These are phyloP conservation scores for Bothriochloa decipiens DNA, from an alignment of 176 grass and related monocot genomes.

Conservation along the genomic window DNA sequence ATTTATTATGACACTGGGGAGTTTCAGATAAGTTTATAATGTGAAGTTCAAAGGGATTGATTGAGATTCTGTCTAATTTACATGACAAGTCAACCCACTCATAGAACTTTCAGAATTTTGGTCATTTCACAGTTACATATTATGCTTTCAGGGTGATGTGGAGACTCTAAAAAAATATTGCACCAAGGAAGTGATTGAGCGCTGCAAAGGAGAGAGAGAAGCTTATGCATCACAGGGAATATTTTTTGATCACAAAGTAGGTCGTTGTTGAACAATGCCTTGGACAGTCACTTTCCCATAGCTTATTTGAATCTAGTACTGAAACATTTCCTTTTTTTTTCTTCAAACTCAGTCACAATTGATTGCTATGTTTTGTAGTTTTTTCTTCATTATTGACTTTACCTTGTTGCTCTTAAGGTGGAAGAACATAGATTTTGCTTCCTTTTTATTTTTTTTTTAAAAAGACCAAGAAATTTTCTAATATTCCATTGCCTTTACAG, in stretches of 20 bases:
- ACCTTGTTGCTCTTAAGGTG: constrained; percentile 42
- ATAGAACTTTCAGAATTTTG: constrained; percentile 11
- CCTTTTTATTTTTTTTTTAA: background rate
- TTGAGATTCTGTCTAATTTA: constrained; percentile 26
- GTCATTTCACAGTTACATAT: constrained; percentile 25
- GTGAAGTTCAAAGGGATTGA: no score
- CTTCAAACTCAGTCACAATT: background rate
- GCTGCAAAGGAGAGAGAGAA: constrained; percentile 85
- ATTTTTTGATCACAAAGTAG: constrained; percentile 94
- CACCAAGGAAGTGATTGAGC: constrained; percentile 85
- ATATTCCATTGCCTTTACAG: constrained; percentile 52
- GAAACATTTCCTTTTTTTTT: background rate
- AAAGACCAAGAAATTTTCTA: background rate
- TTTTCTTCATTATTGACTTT: constrained; percentile 22
- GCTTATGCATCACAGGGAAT: constrained; percentile 87
- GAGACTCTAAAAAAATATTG: constrained; percentile 83
- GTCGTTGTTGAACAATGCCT: background rate
- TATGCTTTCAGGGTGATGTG: constrained; percentile 57
- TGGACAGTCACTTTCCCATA: background rate
- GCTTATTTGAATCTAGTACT: background rate
- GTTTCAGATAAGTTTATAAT: no score
- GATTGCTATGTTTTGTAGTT: background rate
- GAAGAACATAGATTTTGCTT: background rate
- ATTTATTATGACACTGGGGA: no score
- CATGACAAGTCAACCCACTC: background rate